Evolutionary conservation across 148 eudicot genomes (phyloP).

Genomic region (Vaccinium darrowii): DNA sequence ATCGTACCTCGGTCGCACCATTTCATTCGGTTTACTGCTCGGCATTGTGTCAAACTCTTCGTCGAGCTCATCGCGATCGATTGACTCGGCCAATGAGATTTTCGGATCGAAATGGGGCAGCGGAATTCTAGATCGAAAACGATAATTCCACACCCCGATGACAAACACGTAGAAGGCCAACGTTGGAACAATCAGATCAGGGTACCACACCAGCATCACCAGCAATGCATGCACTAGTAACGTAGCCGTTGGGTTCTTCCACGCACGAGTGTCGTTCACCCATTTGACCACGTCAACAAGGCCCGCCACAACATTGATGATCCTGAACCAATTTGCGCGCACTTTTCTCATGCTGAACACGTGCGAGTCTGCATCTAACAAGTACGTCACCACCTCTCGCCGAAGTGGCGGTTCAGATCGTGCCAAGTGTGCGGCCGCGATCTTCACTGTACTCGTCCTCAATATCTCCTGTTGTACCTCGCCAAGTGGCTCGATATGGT

Average conservation of each 20-base stretch:
- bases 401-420: constrained; percentile 87
- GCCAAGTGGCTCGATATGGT: constrained; percentile 78
- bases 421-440: constrained; percentile 57
- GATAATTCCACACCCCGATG: constrained; percentile 79
- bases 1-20: constrained; percentile 72
- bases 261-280: constrained; percentile 81
- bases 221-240: constrained; percentile 78
- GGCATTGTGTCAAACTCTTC: constrained; percentile 87
- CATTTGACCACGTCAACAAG: constrained; percentile 65
- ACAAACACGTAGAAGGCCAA: constrained; percentile 74
- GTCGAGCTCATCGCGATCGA: constrained; percentile 80
- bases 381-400: constrained; percentile 64
- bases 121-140: constrained; percentile 47
- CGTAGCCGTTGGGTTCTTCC: constrained; percentile 91
- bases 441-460: constrained; percentile 50
- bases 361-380: constrained; percentile 73
- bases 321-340: constrained; percentile 77
- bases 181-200: constrained; percentile 82
- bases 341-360: constrained; percentile 88
- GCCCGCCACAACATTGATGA: constrained; percentile 64
- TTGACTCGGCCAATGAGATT: constrained; percentile 64
- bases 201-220: constrained; percentile 90
- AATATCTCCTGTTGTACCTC: constrained; percentile 71
- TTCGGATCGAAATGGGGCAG: constrained; percentile 84
- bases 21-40: constrained; percentile 47